phyloP scores from a whole-genome alignment of 192 early-diverging fungal species.

The Fimicolochytrium jonesii region DNA sequence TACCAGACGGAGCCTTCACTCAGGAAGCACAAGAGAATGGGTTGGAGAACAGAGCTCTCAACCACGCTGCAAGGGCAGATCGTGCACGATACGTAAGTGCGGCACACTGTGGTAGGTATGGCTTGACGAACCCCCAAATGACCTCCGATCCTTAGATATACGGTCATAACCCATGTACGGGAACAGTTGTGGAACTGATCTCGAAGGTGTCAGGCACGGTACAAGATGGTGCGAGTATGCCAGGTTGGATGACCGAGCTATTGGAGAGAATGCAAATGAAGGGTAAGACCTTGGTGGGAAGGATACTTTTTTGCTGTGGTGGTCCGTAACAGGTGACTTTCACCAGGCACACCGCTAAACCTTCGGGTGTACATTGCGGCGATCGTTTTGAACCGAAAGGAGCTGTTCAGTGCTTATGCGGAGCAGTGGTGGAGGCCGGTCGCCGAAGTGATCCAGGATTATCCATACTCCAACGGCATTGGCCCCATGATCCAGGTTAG shows the following conservation, averaged over 20 bases:
- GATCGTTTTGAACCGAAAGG: constrained; percentile 60
- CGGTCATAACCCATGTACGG: constrained; percentile 64
- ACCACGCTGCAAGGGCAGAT: too few species aligned
- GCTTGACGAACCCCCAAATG: too few species aligned
- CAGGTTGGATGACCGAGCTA: constrained; percentile 63
- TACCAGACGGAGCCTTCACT: too few species aligned
- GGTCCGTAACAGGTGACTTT: not conserved
- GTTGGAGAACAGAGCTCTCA: too few species aligned
- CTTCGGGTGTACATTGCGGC: constrained; percentile 61
- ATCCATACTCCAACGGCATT: too few species aligned
- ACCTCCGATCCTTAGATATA: too few species aligned
- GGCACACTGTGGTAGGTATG: not conserved
- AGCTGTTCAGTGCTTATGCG: constrained; percentile 57
- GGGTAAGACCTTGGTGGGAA: too few species aligned
- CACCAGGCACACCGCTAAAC: constrained; percentile 49
- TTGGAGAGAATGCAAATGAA: constrained; percentile 35
- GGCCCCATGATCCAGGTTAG: too few species aligned
- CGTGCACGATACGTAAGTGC: too few species aligned
- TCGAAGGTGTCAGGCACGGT: constrained; percentile 35
- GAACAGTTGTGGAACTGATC: constrained; percentile 53
- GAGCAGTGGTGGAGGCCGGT: constrained; percentile 57
- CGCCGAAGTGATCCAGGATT: too few species aligned
- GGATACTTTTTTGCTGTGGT: not conserved
- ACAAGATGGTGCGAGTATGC: constrained; percentile 41
- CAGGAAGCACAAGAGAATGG: too few species aligned